Base-by-base conservation (phyloP, 2,329 filamentous ascomycete genomes). In the Phaeosphaeria sp. region DNA sequence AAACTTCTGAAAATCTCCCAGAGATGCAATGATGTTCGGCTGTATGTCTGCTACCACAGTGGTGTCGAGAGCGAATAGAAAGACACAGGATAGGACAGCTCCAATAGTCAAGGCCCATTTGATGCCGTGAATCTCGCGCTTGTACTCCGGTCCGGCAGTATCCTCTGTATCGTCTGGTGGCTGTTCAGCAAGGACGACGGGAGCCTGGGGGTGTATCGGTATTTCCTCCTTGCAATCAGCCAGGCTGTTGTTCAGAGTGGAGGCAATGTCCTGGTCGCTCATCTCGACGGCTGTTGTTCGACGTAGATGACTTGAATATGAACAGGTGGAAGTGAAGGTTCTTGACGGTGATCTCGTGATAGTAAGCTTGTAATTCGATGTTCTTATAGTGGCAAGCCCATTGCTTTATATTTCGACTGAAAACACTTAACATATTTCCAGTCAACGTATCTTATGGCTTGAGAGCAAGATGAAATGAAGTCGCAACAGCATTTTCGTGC, bases 1-100 rank as follows among this genome's bases (percentile, higher is more conserved):
- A 9, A 22, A 40, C 48, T 50, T 40, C 18, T 30, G 20, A 33
- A 30, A 50, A 21, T 50, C 8, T 21, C 42, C 42, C 18, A 21
- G 42, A n/a, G 42, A 21, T 44, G 42, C 42, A 15, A 44, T 44
- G 42, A 44, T 44, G 18, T 44, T 44, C 18, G 42, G 42, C 18
- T 44, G 42, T 44, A 50, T 50, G 33, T 50, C 27, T 25, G 48
- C 48, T 15, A 50, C 48, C 13, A 50, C 27, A n/a, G 48, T 50
- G 48, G 24, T 50, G 30, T 50, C 48, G 11, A 50, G 48, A 40
- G 48, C 24, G 48, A 40, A 50, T 13, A 50, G 15, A 24, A 50
- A 50, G 33, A 50, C 20, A 33, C 48, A 30, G 21, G 48, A 30
- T 11, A 50, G 48, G 15, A 30, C 39, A 33, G 30, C 22, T 7